Percentiles rank a stretch among this genome's conserved stretches.
Evolutionary conservation across 345 rosid species (phyloP).

Genomic region (Arabis alpina): DNA sequence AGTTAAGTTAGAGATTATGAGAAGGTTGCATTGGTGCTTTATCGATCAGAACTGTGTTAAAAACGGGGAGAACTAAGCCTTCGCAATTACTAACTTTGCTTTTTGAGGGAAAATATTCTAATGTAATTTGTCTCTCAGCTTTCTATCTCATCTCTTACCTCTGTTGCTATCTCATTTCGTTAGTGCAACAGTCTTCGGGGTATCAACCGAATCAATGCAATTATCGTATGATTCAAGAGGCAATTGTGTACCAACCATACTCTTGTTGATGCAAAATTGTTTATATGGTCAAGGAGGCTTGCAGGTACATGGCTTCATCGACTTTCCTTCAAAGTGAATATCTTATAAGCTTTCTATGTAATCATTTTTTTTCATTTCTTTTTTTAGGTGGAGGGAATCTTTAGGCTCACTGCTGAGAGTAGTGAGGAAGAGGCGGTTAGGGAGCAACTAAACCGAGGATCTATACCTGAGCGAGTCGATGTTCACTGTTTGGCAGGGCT

Average conservation of each 20-base stretch:
- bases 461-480: constrained; percentile 71
- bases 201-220: constrained; percentile 96
- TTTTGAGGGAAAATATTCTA: background rate
- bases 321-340: constrained; percentile 19
- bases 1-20: background rate
- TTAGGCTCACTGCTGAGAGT: constrained; percentile 83
- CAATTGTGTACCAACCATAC: constrained; percentile 86
- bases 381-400: constrained; percentile 84
- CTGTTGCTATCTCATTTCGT: constrained; percentile 24
- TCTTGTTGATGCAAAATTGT: constrained; percentile 85
- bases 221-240: constrained; percentile 88
- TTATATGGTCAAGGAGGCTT: constrained; percentile 85
- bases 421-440: constrained; percentile 89
- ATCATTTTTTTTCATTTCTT: background rate
- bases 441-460: constrained; percentile 80
- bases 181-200: constrained; percentile 95
- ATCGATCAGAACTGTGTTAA: background rate
- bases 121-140: background rate
- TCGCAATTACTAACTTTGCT: background rate
- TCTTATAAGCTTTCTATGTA: constrained; percentile 14
- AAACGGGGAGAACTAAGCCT: background rate
- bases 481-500: constrained; percentile 94
- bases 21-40: constrained; percentile 18
- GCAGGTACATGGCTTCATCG: constrained; percentile 51
- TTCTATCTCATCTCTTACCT: constrained; percentile 25